Evolutionary conservation across 768 basidiomycete species (phyloP).

Genomic region (Candolleomyces efflorescens): DNA sequence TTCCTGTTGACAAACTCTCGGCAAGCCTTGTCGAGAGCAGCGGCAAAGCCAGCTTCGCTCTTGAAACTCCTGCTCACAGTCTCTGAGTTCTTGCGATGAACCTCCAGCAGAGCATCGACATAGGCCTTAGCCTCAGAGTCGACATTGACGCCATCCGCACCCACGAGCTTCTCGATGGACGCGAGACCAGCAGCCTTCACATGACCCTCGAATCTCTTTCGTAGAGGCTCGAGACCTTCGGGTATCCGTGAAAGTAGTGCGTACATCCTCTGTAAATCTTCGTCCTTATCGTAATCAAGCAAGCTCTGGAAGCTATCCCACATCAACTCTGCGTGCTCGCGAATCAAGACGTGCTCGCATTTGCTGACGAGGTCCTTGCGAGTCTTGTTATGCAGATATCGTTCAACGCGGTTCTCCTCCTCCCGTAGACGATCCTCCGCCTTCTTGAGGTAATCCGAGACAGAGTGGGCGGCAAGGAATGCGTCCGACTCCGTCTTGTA

Average conservation of each 20-base stretch:
- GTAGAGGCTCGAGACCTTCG: constrained; percentile 88
- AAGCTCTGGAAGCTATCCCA: constrained; percentile 94
- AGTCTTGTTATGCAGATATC: constrained; percentile 90
- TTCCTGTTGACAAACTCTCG: constrained; percentile 96
- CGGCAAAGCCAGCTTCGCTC: constrained; percentile 94
- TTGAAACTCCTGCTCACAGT: constrained; percentile 90
- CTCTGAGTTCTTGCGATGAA: constrained; percentile 92
- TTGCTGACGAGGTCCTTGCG: constrained; percentile 80
- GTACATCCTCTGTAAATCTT: constrained; percentile 97
- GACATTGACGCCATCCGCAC: constrained; percentile 54
- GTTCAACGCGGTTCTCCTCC: constrained; percentile 94
- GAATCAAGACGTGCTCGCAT: constrained; percentile 93
- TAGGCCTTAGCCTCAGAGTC: constrained; percentile 94
- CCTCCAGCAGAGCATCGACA: constrained; percentile 89
- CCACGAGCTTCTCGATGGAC: constrained; percentile 76
- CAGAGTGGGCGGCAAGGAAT: constrained; percentile 88
- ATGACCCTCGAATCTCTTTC: constrained; percentile 93
- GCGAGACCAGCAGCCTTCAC: constrained; percentile 89
- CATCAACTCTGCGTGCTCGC: constrained; percentile 85
- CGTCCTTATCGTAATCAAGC: constrained; percentile 93
- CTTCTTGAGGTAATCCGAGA: constrained; percentile 96
- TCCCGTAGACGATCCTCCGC: constrained; percentile 92
- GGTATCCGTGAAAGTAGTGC: constrained; percentile 88
- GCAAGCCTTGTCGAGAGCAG: constrained; percentile 94
- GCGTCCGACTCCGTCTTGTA: constrained; percentile 92